Base-by-base conservation (phyloP, 2,329 filamentous ascomycete genomes). In the Tetracladium maxilliforme region DNA sequence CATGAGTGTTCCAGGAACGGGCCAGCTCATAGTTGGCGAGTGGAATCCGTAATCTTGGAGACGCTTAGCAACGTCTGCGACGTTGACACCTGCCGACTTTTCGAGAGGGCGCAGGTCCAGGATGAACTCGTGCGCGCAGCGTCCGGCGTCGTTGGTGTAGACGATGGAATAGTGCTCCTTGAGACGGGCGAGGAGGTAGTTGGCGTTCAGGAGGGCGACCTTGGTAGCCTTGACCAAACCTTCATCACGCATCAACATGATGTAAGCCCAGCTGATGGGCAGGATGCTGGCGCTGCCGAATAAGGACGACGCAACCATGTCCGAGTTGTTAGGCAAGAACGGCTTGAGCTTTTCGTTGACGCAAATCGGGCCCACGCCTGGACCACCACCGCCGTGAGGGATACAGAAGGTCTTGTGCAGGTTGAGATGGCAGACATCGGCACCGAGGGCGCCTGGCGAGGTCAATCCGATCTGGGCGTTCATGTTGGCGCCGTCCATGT, bases 351-450 rank as follows among this genome's bases (percentile, higher is more conserved):
- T 81, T 32, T 71, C 56, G 48, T 86, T 90, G 28, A 93, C 87
- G 45, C 84, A 86, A 37, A 95, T 92, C 26, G 87, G 87, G 3
- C 87, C 87, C 19, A 94, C 82, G 41, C 87, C 87, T 7, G 87
- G 87, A 10, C 87, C 87, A 36, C 87, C 87, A 34, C 87, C 87
- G 28, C 87, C 87, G 52, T 95, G 87, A 23, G 87, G 87, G 42
- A 95, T 95, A 49, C 87, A 95, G 63, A 95, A 95, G 4, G 87
- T 95, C 68, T 95, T 95, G 70, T 95, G 87, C 21, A 95, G 66
- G 54, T 95, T 95, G 31, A 95, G 63, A 58, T 94, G 87, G 65
- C 87, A 95, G 19, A 94, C 86, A 47, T 95, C 87, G 16, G 87
- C 87, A 12, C 87, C 87, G 37, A 95, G 92, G 49, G 92, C 84